Evolutionary conservation across 2,329 filamentous ascomycete genomes (phyloP).

Genomic region (Orbilia oligospora): DNA sequence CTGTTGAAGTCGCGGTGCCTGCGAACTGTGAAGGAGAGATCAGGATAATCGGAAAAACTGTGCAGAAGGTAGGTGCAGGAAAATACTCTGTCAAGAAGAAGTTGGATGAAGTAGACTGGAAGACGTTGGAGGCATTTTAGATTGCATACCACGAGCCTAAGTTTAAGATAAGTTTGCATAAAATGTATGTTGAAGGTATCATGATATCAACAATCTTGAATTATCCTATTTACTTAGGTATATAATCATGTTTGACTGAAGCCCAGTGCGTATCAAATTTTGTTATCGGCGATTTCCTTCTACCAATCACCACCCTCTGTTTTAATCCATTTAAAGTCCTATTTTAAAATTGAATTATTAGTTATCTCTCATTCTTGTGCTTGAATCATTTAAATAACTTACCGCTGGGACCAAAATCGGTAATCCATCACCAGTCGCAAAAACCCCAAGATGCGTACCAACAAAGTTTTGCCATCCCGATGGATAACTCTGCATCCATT

Average conservation of each 20-base stretch:
- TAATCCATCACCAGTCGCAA: slow-evolving; percentile 58
- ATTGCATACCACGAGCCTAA: background rate
- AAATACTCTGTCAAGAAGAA: slow-evolving; percentile 21
- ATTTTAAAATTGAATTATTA: background rate
- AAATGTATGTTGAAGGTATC: background rate
- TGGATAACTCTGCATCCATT: slow-evolving; percentile 61
- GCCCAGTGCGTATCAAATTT: background rate
- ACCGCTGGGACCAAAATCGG: slow-evolving; percentile 61
- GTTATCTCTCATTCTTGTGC: background rate
- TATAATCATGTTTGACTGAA: background rate
- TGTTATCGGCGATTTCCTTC: background rate
- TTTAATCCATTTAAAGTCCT: slow-evolving; percentile 62
- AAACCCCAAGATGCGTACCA: slow-evolving; percentile 62
- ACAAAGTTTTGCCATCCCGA: slow-evolving; percentile 62
- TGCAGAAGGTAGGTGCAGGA: slow-evolving; percentile 38
- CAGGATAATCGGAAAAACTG: slow-evolving; percentile 27
- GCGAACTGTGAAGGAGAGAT: slow-evolving; percentile 49
- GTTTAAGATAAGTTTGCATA: background rate
- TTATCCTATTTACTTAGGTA: too few species aligned
- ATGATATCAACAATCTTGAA: too few species aligned
- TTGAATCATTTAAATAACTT: slow-evolving; percentile 1
- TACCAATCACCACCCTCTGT: slow-evolving; percentile 56
- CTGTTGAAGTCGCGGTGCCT: slow-evolving; percentile 41
- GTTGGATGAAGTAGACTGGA: slow-evolving; percentile 41
- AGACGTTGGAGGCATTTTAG: slow-evolving; percentile 31